Conservation (phyloP, 495 filamentous ascomycete species). For the Pseudomonodictys pantanalensis region DNA sequence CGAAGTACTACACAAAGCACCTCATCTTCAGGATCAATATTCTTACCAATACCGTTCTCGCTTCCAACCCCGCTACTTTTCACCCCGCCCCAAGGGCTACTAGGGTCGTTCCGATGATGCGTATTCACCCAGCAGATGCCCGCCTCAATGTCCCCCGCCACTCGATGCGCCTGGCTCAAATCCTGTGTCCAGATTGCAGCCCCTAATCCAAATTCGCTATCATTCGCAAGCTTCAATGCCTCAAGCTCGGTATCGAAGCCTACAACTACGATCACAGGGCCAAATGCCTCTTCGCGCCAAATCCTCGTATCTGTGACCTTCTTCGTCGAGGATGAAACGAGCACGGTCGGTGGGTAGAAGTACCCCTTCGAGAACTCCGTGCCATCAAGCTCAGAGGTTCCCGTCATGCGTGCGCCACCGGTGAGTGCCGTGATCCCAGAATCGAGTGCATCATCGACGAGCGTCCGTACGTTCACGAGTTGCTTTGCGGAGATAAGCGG, state of each 20-base stretch:
- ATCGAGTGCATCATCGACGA: constrained; percentile 31
- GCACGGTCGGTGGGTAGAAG: constrained; percentile 53
- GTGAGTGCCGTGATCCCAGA: constrained; percentile 38
- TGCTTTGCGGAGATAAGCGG: constrained; percentile 36
- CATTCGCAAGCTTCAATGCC: constrained; percentile 50
- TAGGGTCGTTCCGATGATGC: constrained; percentile 61
- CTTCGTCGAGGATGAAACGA: constrained; percentile 39
- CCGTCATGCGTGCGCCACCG: constrained; percentile 40
- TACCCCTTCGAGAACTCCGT: constrained; percentile 40
- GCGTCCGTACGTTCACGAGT: constrained; percentile 24
- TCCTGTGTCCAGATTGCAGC: constrained; percentile 60
- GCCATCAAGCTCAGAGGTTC: constrained; percentile 25
- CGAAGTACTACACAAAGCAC: too few relatives aligned
- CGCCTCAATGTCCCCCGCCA: constrained; percentile 55
- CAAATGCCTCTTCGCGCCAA: constrained; percentile 57
- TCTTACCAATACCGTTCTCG: constrained; percentile 51
- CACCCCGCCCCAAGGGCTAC: constrained; percentile 58
- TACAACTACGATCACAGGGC: constrained; percentile 52
- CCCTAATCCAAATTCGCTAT: constrained; percentile 50
- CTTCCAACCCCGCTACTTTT: constrained; percentile 57
- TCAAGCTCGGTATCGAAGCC: constrained; percentile 52
- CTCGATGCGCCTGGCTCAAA: constrained; percentile 55
- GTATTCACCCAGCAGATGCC: constrained; percentile 64
- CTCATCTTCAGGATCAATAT: neutral
- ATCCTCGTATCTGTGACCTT: constrained; percentile 51